Base-by-base conservation (phyloP, 1,284 basidiomycete genomes). In the Nidula niveotomentosa region DNA sequence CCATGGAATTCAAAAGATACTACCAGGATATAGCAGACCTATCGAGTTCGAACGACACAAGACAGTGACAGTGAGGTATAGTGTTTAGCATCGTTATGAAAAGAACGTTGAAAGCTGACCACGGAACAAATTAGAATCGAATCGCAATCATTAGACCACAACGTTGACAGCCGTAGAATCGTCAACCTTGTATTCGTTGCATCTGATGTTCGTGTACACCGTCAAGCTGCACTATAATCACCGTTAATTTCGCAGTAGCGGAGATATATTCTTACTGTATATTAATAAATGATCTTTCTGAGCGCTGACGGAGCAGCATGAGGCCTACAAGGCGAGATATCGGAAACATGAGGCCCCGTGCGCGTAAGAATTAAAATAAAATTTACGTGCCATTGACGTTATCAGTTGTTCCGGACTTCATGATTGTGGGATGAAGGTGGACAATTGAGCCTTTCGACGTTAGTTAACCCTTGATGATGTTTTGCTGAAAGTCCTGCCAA, bases 61-160 rank as follows among this genome's bases (percentile, higher is more conserved):
- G 60, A 75, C 74, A 15, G 77, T 84, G 10, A 75, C 74, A 47
- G 82, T 81, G 34, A 74, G 69, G 82, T 84, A 57, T 65, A 79
- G 71, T 3, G 39, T 9, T 23, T 34, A 23, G 10, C 34, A 45
- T 48, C 15, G 17, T 39, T 17, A 53, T 57, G 17, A 35, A 23
- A 5, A 30, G 30, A 30, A 30, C 30, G 12, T 13, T 48, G 54
- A 30, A 36, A 36, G 37, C 33, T 51, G 18, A 56, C 13, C n/a
- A 54, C 44, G 33, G 45, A 47, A 47, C 6, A 34, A 36, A 41
- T 15, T 56, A 83, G 81, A 52, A 82, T 83, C 56, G 75, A 78
- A 60, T 79, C 80, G 2, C 71, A 75, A 59, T 74, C 72, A 13
- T 47, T 67, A 6, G 69, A 77, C 41, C 60, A 59, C 15, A 55